Conservation (phyloP, 805 yeast species). For the Candida corydali region DNA sequence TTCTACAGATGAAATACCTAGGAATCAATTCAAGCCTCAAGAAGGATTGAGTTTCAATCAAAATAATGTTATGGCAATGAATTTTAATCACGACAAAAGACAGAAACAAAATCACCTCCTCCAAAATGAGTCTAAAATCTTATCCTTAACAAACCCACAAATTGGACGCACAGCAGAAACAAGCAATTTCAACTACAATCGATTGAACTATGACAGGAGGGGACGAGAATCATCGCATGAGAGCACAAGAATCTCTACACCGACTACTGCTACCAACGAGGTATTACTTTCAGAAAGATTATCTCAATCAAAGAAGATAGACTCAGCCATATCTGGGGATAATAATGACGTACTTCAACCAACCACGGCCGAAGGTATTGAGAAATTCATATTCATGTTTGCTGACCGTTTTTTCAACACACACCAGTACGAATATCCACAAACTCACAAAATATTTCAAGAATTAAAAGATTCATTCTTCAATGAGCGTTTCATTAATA, state of each 20-base stretch:
- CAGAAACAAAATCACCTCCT: slow-evolving; percentile 5
- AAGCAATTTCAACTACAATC: neutral
- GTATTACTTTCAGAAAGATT: slow-evolving; percentile 2
- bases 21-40: slow-evolving; percentile 24
- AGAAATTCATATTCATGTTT: slow-evolving; percentile 35
- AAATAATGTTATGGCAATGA: slow-evolving; percentile 9
- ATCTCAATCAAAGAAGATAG: neutral
- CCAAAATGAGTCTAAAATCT: neutral
- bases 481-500: slow-evolving; percentile 37
- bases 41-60: slow-evolving; percentile 22
- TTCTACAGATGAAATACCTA: slow-evolving; percentile 8
- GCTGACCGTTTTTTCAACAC: slow-evolving; percentile 41
- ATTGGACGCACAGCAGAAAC: no score
- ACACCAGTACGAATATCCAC: slow-evolving; percentile 39
- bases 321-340: neutral
- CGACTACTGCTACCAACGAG: neutral
- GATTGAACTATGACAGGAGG: neutral
- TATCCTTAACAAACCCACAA: neutral
- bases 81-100: slow-evolving; percentile 2
- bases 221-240: neutral
- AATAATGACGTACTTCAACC: slow-evolving; percentile 7
- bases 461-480: slow-evolving; percentile 39
- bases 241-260: neutral
- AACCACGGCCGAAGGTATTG: slow-evolving; percentile 30
- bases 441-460: slow-evolving; percentile 39